Evolutionary conservation across 139 green algal genomes (phyloP).

Genomic region (Tetradesmus lagerheimii): DNA sequence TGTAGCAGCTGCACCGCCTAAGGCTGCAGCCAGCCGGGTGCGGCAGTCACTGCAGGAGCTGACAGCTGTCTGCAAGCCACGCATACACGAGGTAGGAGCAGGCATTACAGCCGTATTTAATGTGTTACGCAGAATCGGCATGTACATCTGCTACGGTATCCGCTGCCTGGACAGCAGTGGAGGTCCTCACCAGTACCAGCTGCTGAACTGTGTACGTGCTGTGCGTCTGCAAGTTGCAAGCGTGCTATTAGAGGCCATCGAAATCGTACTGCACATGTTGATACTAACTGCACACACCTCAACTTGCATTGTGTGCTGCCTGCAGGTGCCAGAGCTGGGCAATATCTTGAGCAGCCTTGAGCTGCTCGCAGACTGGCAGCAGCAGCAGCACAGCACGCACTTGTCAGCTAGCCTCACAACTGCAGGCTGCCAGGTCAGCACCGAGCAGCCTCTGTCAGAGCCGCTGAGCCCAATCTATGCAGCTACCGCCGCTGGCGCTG

Average conservation of each 20-base stretch:
- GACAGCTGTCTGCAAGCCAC: constrained; percentile 4
- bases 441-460: neutral
- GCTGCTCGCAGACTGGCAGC: constrained; percentile 22
- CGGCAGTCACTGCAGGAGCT: constrained; percentile 1
- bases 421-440: neutral
- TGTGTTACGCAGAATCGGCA: too few relatives aligned
- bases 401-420: neutral
- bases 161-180: too few relatives aligned
- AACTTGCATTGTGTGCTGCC: too few relatives aligned
- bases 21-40: neutral
- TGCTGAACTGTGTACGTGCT: neutral
- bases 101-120: neutral
- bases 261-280: neutral
- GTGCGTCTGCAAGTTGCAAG: neutral
- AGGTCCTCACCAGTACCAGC: too few relatives aligned
- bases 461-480: neutral
- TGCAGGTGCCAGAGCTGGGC: constrained; percentile 14
- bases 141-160: neutral
- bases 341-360: constrained; percentile 16
- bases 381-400: neutral
- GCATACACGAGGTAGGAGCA: neutral
- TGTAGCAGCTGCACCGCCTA: neutral
- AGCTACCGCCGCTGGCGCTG: neutral
- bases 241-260: neutral
- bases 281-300: too few relatives aligned